Evolutionary conservation across 257 asterid genomes (phyloP).

Genomic region (Fraxinus anomala): DNA sequence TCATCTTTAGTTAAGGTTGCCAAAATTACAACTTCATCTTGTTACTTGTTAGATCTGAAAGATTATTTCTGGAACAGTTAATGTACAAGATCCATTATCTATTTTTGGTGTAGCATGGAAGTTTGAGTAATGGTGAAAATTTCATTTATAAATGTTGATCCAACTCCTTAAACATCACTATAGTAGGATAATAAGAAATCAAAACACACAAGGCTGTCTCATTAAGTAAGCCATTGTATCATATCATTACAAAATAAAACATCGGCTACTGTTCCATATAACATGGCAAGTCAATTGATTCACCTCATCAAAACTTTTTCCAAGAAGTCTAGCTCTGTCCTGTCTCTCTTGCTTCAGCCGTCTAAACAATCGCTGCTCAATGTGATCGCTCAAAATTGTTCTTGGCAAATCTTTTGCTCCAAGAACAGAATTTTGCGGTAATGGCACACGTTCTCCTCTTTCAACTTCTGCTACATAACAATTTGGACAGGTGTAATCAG

Average conservation of each 20-base stretch:
- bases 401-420: conserved; percentile 95
- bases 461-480: conserved; percentile 86
- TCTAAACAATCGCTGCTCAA: conserved; percentile 74
- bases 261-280: neutral
- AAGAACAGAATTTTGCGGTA: conserved; percentile 83
- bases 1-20: neutral
- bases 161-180: too few relatives aligned
- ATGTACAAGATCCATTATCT: too few relatives aligned
- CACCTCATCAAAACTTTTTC: conserved; percentile 91
- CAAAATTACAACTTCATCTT: neutral
- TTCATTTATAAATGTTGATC: neutral
- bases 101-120: too few relatives aligned
- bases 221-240: neutral
- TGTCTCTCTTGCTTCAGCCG: conserved; percentile 81
- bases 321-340: conserved; percentile 80
- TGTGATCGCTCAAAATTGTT: conserved; percentile 87
- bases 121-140: too few relatives aligned
- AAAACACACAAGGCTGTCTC: neutral
- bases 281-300: conserved; percentile 22
- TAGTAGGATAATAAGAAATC: neutral
- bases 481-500: conserved; percentile 97
- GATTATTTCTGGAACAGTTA: too few relatives aligned
- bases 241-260: conserved; percentile 11
- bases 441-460: conserved; percentile 82
- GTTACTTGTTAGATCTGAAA: neutral